A percentile compares a stretch with the other conserved stretches of the same genome.
These are phyloP conservation scores for Stropharia rugosoannulata DNA, from an alignment of 768 basidiomycete species.

Conservation along the genomic window DNA sequence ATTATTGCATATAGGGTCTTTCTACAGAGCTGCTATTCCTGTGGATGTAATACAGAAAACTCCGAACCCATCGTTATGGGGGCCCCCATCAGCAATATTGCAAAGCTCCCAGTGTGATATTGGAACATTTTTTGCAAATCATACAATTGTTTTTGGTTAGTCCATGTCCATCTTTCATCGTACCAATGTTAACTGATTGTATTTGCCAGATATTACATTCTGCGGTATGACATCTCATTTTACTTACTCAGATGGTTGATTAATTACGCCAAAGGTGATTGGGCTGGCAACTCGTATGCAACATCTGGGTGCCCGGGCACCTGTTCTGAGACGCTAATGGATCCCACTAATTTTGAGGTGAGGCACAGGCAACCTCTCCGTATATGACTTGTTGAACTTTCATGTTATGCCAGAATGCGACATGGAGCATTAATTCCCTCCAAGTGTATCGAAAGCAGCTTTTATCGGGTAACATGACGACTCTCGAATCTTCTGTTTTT, in stretches of 20 bases:
- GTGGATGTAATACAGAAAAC: constrained; percentile 58
- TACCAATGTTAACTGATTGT: not conserved
- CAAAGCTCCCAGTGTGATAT: constrained; percentile 58
- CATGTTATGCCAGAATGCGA: constrained; percentile 60
- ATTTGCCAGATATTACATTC: constrained; percentile 77
- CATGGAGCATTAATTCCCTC: constrained; percentile 79
- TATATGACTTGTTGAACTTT: not conserved
- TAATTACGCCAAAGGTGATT: constrained; percentile 52
- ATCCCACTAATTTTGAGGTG: constrained; percentile 73
- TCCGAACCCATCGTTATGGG: constrained; percentile 72
- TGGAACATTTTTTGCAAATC: constrained; percentile 59
- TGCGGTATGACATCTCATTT: constrained; percentile 48
- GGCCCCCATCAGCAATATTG: constrained; percentile 64
- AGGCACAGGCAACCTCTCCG: constrained; percentile 21
- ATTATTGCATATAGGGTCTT: constrained; percentile 56
- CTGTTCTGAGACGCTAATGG: constrained; percentile 56
- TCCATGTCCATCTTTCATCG: constrained; percentile 5
- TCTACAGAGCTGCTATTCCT: constrained; percentile 79
- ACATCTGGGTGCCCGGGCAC: constrained; percentile 73
- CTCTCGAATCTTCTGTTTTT: not conserved
- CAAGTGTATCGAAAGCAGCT: constrained; percentile 69
- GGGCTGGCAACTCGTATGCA: constrained; percentile 81
- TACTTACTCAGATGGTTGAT: not conserved
- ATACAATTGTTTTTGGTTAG: constrained; percentile 76
- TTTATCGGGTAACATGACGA: constrained; percentile 7